Percentiles rank a stretch among this genome's conserved stretches.
Conservation (phyloP, 805 yeast species). For the Saturnispora dispora region DNA sequence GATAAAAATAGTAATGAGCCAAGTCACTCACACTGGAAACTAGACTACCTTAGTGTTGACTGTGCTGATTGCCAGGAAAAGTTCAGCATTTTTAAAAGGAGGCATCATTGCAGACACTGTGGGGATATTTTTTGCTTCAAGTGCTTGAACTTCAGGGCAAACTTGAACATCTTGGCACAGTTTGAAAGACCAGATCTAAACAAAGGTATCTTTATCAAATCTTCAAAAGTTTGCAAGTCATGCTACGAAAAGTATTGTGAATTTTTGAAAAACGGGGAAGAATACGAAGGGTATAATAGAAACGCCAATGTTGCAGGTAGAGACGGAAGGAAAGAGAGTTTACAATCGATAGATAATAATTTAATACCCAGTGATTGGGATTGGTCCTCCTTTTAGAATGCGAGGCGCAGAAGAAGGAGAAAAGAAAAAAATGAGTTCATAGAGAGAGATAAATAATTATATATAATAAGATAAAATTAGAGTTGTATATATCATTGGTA, state of each 20-base stretch:
- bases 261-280: constrained; percentile 20
- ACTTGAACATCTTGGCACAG: constrained; percentile 28
- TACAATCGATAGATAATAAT: neutral
- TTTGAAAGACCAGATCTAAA: constrained; percentile 23
- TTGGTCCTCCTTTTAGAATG: constrained; percentile 5
- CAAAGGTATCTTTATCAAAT: neutral
- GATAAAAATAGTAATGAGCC: constrained; percentile 30
- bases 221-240: constrained; percentile 19
- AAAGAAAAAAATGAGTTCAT: neutral
- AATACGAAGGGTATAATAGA: constrained; percentile 17
- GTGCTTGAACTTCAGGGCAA: constrained; percentile 25
- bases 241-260: constrained; percentile 21
- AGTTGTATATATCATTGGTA: neutral
- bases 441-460: neutral
- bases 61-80: constrained; percentile 28
- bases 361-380: constrained; percentile 7
- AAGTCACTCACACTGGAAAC: constrained; percentile 45
- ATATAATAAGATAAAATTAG: neutral
- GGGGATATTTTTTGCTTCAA: constrained; percentile 37
- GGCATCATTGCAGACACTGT: constrained; percentile 47
- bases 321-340: neutral
- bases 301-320: neutral
- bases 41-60: constrained; percentile 30
- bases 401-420: neutral
- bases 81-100: constrained; percentile 26